Evolutionary conservation across 1,284 basidiomycete species (phyloP).

Genomic region (Ganoderma sinense): DNA sequence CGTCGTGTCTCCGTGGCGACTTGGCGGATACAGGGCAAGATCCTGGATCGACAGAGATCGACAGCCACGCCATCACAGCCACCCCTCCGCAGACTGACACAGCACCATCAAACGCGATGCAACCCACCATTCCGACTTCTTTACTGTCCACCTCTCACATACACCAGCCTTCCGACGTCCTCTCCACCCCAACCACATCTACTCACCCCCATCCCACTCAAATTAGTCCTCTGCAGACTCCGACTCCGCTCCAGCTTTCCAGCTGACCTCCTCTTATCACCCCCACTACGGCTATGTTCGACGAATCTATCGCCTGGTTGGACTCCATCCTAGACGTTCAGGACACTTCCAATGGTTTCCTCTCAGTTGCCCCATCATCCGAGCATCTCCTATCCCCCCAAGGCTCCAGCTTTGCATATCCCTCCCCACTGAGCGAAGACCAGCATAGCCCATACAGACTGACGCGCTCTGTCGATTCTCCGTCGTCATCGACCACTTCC

Average conservation of each 20-base stretch:
- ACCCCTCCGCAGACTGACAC: background rate
- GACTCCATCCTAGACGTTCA: slow-evolving; percentile 1
- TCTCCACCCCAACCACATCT: background rate
- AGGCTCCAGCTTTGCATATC: background rate
- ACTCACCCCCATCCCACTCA: background rate
- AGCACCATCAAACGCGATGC: background rate
- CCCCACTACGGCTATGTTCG: background rate
- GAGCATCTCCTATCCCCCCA: background rate
- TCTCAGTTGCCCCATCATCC: background rate
- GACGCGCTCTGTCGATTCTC: background rate
- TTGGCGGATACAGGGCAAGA: background rate
- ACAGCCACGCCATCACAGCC: background rate
- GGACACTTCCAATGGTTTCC: background rate
- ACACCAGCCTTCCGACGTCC: background rate
- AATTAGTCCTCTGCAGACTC: too few relatives aligned
- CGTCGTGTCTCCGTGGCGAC: background rate
- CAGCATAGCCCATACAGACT: background rate
- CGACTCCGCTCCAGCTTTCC: background rate
- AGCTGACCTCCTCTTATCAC: background rate
- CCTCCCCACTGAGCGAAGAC: background rate
- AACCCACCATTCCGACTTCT: background rate
- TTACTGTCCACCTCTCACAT: background rate
- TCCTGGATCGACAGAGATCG: background rate
- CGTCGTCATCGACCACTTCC: background rate
- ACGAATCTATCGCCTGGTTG: slow-evolving; percentile 14